Conservation (phyloP, 2,329 filamentous ascomycete genomes). For the Talaromyces albobiverticillius region DNA sequence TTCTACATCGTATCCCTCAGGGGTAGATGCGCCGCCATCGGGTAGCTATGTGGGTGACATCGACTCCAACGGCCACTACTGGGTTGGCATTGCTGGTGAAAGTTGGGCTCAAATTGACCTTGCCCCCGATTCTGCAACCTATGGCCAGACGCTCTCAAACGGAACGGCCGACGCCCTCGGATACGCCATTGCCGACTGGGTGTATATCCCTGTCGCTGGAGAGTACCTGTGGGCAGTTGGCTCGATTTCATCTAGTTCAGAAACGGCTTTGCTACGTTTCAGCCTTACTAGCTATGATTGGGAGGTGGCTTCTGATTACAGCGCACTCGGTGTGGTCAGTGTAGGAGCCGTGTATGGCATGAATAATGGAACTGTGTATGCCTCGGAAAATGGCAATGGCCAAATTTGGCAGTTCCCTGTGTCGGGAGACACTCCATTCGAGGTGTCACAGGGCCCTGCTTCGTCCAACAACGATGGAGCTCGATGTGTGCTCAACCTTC, state of each 20-base stretch:
- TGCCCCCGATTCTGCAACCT: not conserved
- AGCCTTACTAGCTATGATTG: not conserved
- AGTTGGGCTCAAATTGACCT: not conserved
- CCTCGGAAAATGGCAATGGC: constrained; percentile 2
- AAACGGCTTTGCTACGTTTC: constrained; percentile 1
- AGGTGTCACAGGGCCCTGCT: constrained; percentile 2
- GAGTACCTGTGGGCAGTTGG: constrained; percentile 3
- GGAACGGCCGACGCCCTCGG: not conserved
- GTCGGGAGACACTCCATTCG: not conserved
- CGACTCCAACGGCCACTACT: not conserved
- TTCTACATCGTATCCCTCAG: not conserved
- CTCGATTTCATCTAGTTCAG: not conserved
- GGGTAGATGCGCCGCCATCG: not conserved
- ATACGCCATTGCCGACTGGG: constrained; percentile 2
- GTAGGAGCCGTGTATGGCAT: constrained; percentile 6
- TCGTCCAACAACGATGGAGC: constrained; percentile 2
- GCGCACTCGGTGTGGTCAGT: not conserved
- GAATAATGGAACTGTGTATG: constrained; percentile 10
- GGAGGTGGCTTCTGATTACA: not conserved
- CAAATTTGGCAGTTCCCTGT: constrained; percentile 8
- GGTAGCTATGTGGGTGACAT: not conserved
- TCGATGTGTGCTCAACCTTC: constrained; percentile 4
- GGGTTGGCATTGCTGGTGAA: not conserved
- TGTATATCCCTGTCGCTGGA: not conserved
- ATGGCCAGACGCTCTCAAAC: not conserved